Conservation (phyloP, 1,139 yeast species). For the Diutina siamensis region DNA sequence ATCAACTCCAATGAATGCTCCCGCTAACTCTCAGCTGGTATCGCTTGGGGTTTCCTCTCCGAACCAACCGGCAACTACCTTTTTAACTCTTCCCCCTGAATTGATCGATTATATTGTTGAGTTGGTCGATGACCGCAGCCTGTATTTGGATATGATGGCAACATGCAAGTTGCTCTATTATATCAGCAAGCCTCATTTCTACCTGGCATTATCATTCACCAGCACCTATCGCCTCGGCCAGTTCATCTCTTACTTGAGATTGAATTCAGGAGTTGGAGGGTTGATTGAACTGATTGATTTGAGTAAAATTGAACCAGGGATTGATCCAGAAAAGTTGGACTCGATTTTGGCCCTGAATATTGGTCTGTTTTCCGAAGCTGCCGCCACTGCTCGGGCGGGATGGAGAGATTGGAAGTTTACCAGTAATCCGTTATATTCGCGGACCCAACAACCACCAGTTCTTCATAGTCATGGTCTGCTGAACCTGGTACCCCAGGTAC, state of each 20-base stretch:
- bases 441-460: conserved; percentile 12
- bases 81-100: background rate
- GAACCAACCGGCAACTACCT: too few relatives aligned
- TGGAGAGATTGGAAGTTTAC: conserved; percentile 88
- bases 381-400: conserved; percentile 38
- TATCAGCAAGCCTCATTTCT: conserved; percentile 44
- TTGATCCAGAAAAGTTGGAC: background rate
- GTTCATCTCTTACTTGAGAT: conserved; percentile 52
- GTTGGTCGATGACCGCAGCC: conserved; percentile 17
- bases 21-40: background rate
- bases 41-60: too few relatives aligned
- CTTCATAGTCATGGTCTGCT: background rate
- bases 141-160: conserved; percentile 30
- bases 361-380: conserved; percentile 9
- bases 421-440: conserved; percentile 51
- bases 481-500: background rate
- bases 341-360: background rate
- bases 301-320: conserved; percentile 35
- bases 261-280: conserved; percentile 42
- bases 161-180: conserved; percentile 39
- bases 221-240: conserved; percentile 73
- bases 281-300: conserved; percentile 48
- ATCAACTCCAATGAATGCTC: background rate
- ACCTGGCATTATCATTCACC: conserved; percentile 40
- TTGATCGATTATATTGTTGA: conserved; percentile 16